Evolutionary conservation across 441 rosid genomes (phyloP).

Genomic region (Adansonia grandidieri): DNA sequence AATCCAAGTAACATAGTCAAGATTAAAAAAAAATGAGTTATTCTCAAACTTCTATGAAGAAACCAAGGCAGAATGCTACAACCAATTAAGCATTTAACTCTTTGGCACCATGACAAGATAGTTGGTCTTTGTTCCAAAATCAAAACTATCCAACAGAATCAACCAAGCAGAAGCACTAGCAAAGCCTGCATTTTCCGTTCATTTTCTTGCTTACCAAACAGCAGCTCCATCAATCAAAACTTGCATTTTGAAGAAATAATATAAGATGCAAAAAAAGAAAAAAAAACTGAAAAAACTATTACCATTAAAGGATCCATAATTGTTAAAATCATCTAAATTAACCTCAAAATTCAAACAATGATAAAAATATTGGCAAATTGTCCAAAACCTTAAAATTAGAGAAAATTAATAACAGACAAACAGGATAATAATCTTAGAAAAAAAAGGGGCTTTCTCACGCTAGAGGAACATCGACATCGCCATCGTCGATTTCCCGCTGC

Average conservation of each 20-base stretch:
- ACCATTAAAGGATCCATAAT: not conserved
- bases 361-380: not conserved
- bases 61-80: not conserved
- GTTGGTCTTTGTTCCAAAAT: not conserved
- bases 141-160: not conserved
- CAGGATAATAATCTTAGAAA: too few species aligned
- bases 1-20: too few species aligned
- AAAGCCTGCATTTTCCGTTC: not conserved
- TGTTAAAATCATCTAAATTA: slow-evolving; percentile 13
- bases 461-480: slow-evolving; percentile 50
- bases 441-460: slow-evolving; percentile 28
- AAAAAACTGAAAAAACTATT: not conserved
- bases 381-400: not conserved
- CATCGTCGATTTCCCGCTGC: slow-evolving; percentile 55
- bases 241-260: not conserved
- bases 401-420: not conserved
- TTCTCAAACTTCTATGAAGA: not conserved
- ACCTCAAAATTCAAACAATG: not conserved
- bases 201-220: slow-evolving; percentile 10
- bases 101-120: not conserved
- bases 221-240: not conserved
- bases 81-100: not conserved
- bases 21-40: not conserved
- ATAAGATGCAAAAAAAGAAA: not conserved
- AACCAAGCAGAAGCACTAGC: not conserved